A percentile compares a stretch with the other conserved stretches of the same genome.
Evolutionary conservation across 352 stramenopile species (phyloP).

Genomic region (Phytophthora brassicae): DNA sequence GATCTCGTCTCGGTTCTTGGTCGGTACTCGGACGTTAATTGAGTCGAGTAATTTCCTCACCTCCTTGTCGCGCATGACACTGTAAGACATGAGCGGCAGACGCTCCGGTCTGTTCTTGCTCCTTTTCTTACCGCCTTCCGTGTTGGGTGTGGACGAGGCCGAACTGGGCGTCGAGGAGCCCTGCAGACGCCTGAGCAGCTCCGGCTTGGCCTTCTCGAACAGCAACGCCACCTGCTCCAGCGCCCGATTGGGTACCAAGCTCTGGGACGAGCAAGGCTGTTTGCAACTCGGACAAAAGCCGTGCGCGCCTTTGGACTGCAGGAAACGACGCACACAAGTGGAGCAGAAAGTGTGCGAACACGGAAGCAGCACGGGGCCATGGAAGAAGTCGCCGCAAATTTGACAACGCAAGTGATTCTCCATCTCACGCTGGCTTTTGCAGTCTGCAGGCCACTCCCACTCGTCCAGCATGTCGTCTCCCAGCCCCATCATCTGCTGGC

Average conservation of each 20-base stretch:
- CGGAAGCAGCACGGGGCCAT: slow-evolving; percentile 74
- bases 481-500: slow-evolving; percentile 21
- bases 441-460: slow-evolving; percentile 75
- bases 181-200: slow-evolving; percentile 50
- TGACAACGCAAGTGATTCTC: slow-evolving; percentile 76
- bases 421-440: slow-evolving; percentile 62
- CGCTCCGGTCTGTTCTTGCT: slow-evolving; percentile 45
- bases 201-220: slow-evolving; percentile 74
- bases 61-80: slow-evolving; percentile 86
- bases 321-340: slow-evolving; percentile 77
- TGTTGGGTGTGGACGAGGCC: slow-evolving; percentile 23
- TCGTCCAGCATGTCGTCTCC: slow-evolving; percentile 47
- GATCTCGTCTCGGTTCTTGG: slow-evolving; percentile 82
- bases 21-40: slow-evolving; percentile 57
- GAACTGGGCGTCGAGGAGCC: slow-evolving; percentile 7
- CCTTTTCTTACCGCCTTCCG: slow-evolving; percentile 16
- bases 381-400: slow-evolving; percentile 86
- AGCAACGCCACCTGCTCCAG: slow-evolving; percentile 71
- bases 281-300: slow-evolving; percentile 84
- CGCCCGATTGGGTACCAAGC: slow-evolving; percentile 72
- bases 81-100: slow-evolving; percentile 82
- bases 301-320: slow-evolving; percentile 69
- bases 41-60: slow-evolving; percentile 69
- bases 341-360: slow-evolving; percentile 87
- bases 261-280: slow-evolving; percentile 50